Evolutionary conservation across 1,284 basidiomycete species (phyloP), one percentile per base, ranked within the genome.

Genomic region (Austroboletus novae-zelandiae): DNA sequence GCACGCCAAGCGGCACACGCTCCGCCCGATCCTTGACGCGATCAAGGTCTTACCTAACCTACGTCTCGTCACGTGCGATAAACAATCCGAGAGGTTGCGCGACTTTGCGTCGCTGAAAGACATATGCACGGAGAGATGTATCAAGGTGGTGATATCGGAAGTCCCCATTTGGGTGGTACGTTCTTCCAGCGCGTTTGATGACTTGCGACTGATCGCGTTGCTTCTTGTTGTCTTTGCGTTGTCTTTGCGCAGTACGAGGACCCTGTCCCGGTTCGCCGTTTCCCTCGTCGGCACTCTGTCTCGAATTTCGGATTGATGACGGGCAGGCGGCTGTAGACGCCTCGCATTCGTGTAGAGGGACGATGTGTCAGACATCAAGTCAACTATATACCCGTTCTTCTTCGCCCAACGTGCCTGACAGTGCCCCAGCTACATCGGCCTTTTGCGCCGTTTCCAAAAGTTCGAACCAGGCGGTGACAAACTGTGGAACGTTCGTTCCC

Each of bases 281-380:
- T 75, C 53, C 77, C 76, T 29, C 67, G 76, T 6, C 57, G 66
- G 18, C 67, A 65, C 40, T 73, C 73, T 13, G 64, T 74, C 1
- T 68, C 70, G 4, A 74, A 77, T 53, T 76, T 76, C 51, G 54
- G 58, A 30, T 52, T 65, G 40, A 78, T 77, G 75, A 40, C 39
- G 2, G 27, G 41, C 31, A 52, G 43, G 60, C 15, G 20, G 5
- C 13, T 17, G 27, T 42, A 48, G 25, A 27, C 6, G 6, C 7
- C 25, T 27, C 4, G 6, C 5, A 27, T 27, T 27, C 6, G 25
- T 27, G 8, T 27, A 9, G 25, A 27, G 25, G 25, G 25, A 27
- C 25, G 25, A 27, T 27, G 4, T 9, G 25, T 9, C 25, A 27
- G 25, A 27, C 25, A 27, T 27, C 25, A 7, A 6, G 8, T 27